Conservation (phyloP, 2,329 filamentous ascomycete genomes). For the Magnaporthiopsis poae region DNA sequence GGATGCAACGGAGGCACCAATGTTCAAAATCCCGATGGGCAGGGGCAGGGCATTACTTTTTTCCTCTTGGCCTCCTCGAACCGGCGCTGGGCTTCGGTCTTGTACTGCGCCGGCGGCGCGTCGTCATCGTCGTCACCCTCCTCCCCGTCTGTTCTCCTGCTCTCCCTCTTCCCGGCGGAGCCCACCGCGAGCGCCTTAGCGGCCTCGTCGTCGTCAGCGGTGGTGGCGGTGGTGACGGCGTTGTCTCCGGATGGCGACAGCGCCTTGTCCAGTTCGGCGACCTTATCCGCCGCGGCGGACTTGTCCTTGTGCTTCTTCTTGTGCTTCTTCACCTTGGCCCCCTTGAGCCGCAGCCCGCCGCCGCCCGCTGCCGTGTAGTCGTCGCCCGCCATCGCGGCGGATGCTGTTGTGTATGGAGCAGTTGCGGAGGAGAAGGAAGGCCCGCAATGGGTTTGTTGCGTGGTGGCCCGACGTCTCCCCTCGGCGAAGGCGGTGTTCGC, state of each 20-base stretch:
- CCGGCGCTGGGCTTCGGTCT: conserved; percentile 75
- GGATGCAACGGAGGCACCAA: no score
- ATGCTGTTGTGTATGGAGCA: not conserved
- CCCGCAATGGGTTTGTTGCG: no score
- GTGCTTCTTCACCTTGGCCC: conserved; percentile 52
- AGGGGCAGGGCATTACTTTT: conserved; percentile 44
- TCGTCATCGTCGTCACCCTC: not conserved
- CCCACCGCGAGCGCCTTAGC: conserved; percentile 16
- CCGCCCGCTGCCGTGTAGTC: conserved; percentile 61
- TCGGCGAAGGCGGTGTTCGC: not conserved
- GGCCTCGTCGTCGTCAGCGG: conserved; percentile 15
- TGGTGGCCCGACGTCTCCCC: not conserved
- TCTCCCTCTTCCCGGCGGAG: conserved; percentile 14
- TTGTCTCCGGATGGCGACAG: conserved; percentile 22
- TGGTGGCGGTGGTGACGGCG: not conserved
- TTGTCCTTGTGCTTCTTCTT: conserved; percentile 55
- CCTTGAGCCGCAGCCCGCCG: conserved; percentile 79
- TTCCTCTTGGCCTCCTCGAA: conserved; percentile 75
- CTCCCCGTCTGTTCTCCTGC: conserved; percentile 22
- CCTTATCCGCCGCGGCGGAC: conserved; percentile 23
- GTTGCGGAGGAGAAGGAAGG: no score
- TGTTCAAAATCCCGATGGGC: no score
- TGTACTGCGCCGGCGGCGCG: conserved; percentile 28
- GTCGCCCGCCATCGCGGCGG: conserved; percentile 52
- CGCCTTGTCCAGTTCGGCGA: conserved; percentile 37